Conservation (phyloP, 257 asterid species). For the Solanum dulcamara region DNA sequence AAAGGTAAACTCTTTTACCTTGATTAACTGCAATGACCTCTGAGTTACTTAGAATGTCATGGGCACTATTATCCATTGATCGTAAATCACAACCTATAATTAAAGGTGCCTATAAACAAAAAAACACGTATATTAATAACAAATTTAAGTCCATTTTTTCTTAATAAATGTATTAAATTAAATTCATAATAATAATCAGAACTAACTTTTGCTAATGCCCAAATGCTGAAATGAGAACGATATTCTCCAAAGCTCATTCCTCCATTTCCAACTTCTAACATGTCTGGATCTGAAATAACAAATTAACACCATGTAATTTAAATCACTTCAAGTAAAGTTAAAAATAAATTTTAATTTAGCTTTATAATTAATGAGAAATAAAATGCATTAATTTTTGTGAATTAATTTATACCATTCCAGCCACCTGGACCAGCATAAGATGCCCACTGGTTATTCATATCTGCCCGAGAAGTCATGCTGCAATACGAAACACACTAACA, state of each 20-base stretch:
- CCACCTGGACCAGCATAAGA: slow-evolving; percentile 83
- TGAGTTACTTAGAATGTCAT: slow-evolving; percentile 39
- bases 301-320: background rate
- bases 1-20: slow-evolving; percentile 19
- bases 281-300: slow-evolving; percentile 68
- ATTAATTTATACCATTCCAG: slow-evolving; percentile 64
- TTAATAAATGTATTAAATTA: background rate
- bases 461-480: slow-evolving; percentile 84
- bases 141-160: background rate
- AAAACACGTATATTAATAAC: background rate
- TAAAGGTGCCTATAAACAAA: slow-evolving; percentile 65
- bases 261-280: slow-evolving; percentile 97
- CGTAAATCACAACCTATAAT: slow-evolving; percentile 85
- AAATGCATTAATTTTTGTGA: background rate
- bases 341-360: background rate
- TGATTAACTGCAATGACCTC: slow-evolving; percentile 91
- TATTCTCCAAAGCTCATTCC: slow-evolving; percentile 72
- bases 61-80: slow-evolving; percentile 36
- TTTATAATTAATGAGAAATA: background rate
- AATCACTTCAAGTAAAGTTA: background rate
- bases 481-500: background rate
- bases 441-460: slow-evolving; percentile 80
- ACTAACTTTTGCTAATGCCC: slow-evolving; percentile 84
- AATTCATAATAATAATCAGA: background rate
- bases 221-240: slow-evolving; percentile 89